Conservation (phyloP, 2,329 filamentous ascomycete species). For the Dactylella cylindrospora region DNA sequence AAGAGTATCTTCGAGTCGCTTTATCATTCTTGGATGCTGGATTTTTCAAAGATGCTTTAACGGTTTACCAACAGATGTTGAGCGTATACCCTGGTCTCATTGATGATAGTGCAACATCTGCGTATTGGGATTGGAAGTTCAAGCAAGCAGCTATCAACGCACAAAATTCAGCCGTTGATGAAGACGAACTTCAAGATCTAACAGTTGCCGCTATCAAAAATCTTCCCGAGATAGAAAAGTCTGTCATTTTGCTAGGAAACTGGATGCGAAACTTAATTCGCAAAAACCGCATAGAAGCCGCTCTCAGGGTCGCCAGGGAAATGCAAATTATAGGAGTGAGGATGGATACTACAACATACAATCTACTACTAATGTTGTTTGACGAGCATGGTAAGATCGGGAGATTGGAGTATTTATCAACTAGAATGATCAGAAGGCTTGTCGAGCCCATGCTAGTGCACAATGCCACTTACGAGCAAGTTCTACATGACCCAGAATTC, state of each 20-base stretch:
- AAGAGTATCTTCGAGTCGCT: conserved; percentile 36
- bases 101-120: conserved; percentile 26
- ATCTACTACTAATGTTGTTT: conserved; percentile 34
- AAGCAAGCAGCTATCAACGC: conserved; percentile 20
- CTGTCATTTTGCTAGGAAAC: conserved; percentile 25
- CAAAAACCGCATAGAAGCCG: conserved; percentile 26
- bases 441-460: conserved; percentile 30
- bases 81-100: conserved; percentile 21
- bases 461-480: conserved; percentile 30
- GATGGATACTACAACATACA: conserved; percentile 41
- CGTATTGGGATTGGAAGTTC: conserved; percentile 38
- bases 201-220: conserved; percentile 17
- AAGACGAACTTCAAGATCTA: conserved; percentile 24
- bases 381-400: conserved; percentile 36
- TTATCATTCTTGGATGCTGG: conserved; percentile 36
- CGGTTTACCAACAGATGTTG: conserved; percentile 28
- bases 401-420: conserved; percentile 20
- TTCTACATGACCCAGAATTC: conserved; percentile 24
- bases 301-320: conserved; percentile 17
- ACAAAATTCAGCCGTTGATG: conserved; percentile 9
- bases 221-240: conserved; percentile 24
- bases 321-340: conserved; percentile 27
- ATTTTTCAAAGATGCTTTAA: conserved; percentile 22
- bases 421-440: conserved; percentile 28
- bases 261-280: conserved; percentile 38